Percentiles rank a stretch among this genome's conserved stretches.
These are phyloP conservation scores for Colletotrichum scovillei DNA, from an alignment of 2,329 filamentous ascomycete species.

Conservation along the genomic window DNA sequence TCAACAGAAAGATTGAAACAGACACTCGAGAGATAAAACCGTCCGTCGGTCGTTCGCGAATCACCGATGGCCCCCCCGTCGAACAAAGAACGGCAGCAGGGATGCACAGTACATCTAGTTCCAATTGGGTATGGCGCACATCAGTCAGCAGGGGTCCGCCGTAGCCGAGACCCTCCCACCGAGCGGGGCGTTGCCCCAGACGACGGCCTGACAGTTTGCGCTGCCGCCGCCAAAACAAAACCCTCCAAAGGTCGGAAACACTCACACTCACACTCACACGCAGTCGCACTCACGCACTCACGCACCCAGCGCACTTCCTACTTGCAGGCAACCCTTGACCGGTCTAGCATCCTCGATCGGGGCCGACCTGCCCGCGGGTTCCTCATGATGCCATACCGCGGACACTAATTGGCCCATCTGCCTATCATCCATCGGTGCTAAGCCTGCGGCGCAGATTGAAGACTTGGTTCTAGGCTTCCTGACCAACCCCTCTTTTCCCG, in stretches of 20 bases:
- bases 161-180: not conserved
- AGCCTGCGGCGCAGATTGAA: constrained; percentile 11
- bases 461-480: constrained; percentile 9
- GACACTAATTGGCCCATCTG: constrained; percentile 1
- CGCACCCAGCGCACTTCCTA: not conserved
- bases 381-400: constrained; percentile 18
- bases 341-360: not conserved
- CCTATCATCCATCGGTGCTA: not conserved
- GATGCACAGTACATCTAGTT: not conserved
- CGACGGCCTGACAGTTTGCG: constrained; percentile 7
- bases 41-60: not conserved
- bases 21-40: not conserved
- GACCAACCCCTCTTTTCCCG: not conserved
- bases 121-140: not conserved
- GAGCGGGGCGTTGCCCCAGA: constrained; percentile 13
- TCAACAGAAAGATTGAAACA: not conserved
- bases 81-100: constrained; percentile 16
- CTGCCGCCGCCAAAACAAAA: constrained; percentile 18
- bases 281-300: not conserved
- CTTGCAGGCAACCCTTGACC: too few species aligned
- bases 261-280: not conserved
- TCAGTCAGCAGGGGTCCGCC: constrained; percentile 1
- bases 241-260: not conserved
- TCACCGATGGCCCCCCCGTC: not conserved
- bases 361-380: not conserved